Conservation (phyloP, 179 eudicot species). For the Carnegiea gigantea region DNA sequence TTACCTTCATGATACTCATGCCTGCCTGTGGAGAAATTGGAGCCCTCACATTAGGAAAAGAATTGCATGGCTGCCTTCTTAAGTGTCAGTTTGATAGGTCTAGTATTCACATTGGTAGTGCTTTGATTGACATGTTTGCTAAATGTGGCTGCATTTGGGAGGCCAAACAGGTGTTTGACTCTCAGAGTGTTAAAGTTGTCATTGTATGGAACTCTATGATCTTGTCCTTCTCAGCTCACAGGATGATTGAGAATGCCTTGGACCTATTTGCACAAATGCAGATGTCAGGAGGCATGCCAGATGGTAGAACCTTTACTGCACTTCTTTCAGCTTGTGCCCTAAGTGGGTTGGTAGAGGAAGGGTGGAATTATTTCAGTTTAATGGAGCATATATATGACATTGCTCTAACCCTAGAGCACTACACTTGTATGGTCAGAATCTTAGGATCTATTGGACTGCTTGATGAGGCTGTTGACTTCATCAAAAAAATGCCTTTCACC, state of each 20-base stretch:
- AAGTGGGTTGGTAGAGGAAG: conserved; percentile 22
- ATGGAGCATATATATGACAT: conserved; percentile 22
- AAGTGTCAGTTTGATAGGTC: conserved; percentile 36
- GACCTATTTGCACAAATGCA: conserved; percentile 23
- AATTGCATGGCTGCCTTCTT: conserved; percentile 43
- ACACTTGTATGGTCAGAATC: conserved; percentile 26
- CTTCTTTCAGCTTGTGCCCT: conserved; percentile 33
- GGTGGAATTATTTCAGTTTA: conserved; percentile 24
- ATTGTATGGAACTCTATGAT: conserved; percentile 39
- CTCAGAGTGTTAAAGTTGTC: conserved; percentile 20
- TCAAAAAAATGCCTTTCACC: conserved; percentile 23
- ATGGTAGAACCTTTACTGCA: conserved; percentile 26
- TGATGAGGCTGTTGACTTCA: conserved; percentile 21
- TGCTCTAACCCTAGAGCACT: conserved; percentile 25
- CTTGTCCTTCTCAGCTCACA: conserved; percentile 32
- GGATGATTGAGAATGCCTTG: conserved; percentile 28
- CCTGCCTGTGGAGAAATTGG: conserved; percentile 45
- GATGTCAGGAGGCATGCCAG: conserved; percentile 21
- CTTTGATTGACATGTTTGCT: conserved; percentile 48
- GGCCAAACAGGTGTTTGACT: conserved; percentile 36
- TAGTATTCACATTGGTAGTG: conserved; percentile 32
- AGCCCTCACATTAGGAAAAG: conserved; percentile 38
- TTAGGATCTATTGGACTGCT: conserved; percentile 28
- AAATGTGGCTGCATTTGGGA: conserved; percentile 45
- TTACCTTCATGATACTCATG: conserved; percentile 52